These are phyloP conservation scores for Penicillium subrubescens DNA, from an alignment of 495 filamentous ascomycete species.

Conservation along the genomic window DNA sequence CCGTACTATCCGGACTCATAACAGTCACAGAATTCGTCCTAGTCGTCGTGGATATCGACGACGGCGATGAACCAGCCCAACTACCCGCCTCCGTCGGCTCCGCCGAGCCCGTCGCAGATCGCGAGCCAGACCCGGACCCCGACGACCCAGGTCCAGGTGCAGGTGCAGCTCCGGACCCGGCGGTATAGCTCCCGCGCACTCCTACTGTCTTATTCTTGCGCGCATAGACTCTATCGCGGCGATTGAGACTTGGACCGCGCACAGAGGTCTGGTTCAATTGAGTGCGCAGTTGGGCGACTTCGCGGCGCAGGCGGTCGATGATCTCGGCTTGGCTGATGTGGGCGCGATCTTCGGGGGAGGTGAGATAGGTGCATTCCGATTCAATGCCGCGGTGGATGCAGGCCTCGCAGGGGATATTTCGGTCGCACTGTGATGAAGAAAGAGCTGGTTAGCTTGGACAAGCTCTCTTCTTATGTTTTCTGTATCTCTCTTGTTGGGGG, in stretches of 20 bases:
- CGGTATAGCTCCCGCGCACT: not conserved
- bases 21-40: conserved; percentile 26
- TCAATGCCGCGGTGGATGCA: conserved; percentile 35
- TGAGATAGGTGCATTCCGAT: conserved; percentile 37
- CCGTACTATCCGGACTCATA: conserved; percentile 30
- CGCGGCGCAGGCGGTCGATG: conserved; percentile 33
- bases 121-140: not conserved
- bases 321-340: conserved; percentile 39
- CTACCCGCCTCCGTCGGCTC: conserved; percentile 14
- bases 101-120: conserved; percentile 5
- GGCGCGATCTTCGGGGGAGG: conserved; percentile 36
- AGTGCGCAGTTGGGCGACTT: conserved; percentile 30
- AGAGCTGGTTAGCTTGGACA: not conserved
- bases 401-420: conserved; percentile 34
- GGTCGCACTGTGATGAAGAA: conserved; percentile 31
- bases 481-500: not conserved
- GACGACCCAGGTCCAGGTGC: not conserved
- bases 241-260: conserved; percentile 7
- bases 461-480: not conserved
- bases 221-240: not conserved
- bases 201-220: not conserved
- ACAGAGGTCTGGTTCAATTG: conserved; percentile 18
- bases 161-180: not conserved
- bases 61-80: conserved; percentile 28
- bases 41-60: conserved; percentile 18